Evolutionary conservation across 352 stramenopile genomes (phyloP).

Genomic region (Pythium phragmiticola): DNA sequence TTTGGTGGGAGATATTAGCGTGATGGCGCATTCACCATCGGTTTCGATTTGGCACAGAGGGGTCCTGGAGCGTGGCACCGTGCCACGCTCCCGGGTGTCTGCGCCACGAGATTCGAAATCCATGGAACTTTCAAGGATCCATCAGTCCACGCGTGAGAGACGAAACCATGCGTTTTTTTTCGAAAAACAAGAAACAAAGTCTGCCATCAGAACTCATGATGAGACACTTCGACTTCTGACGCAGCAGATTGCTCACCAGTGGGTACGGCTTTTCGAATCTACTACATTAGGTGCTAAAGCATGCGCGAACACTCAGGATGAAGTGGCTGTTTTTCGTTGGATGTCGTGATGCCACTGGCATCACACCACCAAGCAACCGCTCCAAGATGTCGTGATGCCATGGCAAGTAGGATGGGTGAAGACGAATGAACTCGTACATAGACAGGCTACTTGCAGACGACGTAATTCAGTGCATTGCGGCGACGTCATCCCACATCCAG

Average conservation of each 20-base stretch:
- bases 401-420: neutral
- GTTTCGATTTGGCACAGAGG: neutral
- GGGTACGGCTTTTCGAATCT: too few species aligned
- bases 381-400: slow-evolving; percentile 21
- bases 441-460: neutral
- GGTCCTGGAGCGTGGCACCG: neutral
- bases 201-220: neutral
- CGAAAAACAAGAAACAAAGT: neutral
- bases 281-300: neutral
- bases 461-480: neutral
- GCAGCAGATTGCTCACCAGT: slow-evolving; percentile 8
- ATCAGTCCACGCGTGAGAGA: neutral
- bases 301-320: neutral
- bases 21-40: slow-evolving; percentile 1
- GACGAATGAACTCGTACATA: slow-evolving; percentile 15
- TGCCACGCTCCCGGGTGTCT: neutral
- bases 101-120: neutral
- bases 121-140: slow-evolving; percentile 1
- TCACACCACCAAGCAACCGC: slow-evolving; percentile 13
- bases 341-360: slow-evolving; percentile 24
- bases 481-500: neutral
- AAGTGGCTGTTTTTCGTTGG: slow-evolving; percentile 6
- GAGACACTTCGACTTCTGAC: slow-evolving; percentile 11
- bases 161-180: slow-evolving; percentile 2
- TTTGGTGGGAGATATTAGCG: neutral